phyloP scores from a whole-genome alignment of 306 rosid genomes.

The Begonia peltatifolia region DNA sequence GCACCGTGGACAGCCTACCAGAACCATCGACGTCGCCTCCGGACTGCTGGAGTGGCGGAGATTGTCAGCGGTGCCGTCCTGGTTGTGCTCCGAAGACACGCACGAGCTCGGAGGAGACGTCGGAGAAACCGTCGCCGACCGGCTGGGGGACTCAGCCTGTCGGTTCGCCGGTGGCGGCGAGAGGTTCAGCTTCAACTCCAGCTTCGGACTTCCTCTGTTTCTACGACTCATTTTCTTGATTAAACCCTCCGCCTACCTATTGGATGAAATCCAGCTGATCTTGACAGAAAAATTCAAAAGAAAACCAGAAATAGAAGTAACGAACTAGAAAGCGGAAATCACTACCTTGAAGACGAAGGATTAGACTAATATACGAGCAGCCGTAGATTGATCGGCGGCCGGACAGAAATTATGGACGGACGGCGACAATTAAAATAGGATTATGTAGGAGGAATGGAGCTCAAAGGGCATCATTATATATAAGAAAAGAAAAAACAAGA shows the following conservation, averaged over 20 bases:
- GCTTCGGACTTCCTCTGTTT: slow-evolving; percentile 25
- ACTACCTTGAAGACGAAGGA: too few species aligned
- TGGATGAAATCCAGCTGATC: too few species aligned
- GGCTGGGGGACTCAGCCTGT: neutral
- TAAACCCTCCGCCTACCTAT: too few species aligned
- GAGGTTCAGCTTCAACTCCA: neutral
- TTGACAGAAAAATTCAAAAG: too few species aligned
- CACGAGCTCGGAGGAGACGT: neutral
- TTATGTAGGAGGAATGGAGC: too few species aligned
- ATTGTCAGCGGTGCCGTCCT: neutral
- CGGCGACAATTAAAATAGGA: too few species aligned
- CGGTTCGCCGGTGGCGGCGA: neutral
- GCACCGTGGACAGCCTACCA: slow-evolving; percentile 72
- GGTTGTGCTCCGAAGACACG: neutral
- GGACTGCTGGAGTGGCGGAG: slow-evolving; percentile 19
- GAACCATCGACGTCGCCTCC: slow-evolving; percentile 44
- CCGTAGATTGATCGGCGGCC: too few species aligned
- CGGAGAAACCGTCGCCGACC: neutral
- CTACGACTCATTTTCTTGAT: slow-evolving; percentile 44
- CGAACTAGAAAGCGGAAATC: too few species aligned
- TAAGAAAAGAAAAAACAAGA: slow-evolving; percentile 46
- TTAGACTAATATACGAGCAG: too few species aligned
- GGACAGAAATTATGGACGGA: too few species aligned
- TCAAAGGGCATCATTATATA: slow-evolving; percentile 16
- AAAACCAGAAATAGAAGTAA: too few species aligned